Percentiles rank a stretch among this genome's conserved stretches.
These are phyloP conservation scores for Penicillium sp. DNA, from an alignment of 2,329 filamentous ascomycete species.

Conservation along the genomic window DNA sequence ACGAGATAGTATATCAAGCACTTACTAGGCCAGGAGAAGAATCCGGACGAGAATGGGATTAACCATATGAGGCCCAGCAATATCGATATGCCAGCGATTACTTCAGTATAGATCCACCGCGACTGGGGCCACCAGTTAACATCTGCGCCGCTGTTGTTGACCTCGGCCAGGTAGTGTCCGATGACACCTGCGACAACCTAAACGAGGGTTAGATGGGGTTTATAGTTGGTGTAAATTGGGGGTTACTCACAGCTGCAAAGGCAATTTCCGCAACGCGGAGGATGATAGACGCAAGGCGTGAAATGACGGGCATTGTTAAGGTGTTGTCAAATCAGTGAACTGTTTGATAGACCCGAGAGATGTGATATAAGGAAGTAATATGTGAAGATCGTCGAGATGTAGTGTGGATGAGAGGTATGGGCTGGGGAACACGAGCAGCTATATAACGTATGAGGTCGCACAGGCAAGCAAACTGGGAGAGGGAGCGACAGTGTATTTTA, in stretches of 20 bases:
- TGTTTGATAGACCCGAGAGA: neutral
- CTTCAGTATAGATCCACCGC: conserved; percentile 72
- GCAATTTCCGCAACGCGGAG: conserved; percentile 63
- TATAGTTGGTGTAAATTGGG: neutral
- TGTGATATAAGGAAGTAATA: neutral
- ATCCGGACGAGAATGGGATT: conserved; percentile 65
- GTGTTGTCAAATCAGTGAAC: neutral
- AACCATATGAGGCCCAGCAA: conserved; percentile 69
- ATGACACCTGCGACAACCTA: conserved; percentile 64
- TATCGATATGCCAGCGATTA: conserved; percentile 67
- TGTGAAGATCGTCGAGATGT: neutral
- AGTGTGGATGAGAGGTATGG: neutral
- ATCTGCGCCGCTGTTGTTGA: conserved; percentile 25
- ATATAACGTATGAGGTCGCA: conserved; percentile 17
- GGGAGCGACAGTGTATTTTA: conserved; percentile 8
- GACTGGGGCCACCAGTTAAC: conserved; percentile 55
- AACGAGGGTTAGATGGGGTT: conserved; percentile 12
- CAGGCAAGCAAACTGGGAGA: conserved; percentile 13
- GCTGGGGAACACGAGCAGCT: conserved; percentile 8
- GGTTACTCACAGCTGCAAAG: conserved; percentile 62
- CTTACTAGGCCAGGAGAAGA: conserved; percentile 64
- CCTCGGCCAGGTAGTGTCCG: conserved; percentile 61
- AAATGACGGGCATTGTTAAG: conserved; percentile 49
- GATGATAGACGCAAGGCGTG: conserved; percentile 55
- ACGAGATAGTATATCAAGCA: neutral